Evolutionary conservation across 2,329 filamentous ascomycete species (phyloP).

Genomic region (Periconia sp.): DNA sequence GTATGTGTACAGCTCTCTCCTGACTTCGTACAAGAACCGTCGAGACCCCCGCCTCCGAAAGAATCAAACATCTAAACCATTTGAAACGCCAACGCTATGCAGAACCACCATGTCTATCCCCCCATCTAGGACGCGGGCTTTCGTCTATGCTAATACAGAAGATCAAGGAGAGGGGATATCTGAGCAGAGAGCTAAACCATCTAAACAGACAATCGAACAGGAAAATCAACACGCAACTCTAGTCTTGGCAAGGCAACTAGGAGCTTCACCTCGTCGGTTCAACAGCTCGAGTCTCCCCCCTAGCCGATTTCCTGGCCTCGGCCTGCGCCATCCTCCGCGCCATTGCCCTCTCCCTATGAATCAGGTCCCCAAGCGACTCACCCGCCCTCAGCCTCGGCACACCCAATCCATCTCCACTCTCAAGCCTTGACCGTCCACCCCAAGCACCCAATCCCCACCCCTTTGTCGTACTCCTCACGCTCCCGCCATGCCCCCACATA

Average conservation of each 20-base stretch:
- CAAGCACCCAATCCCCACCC: conserved; percentile 36
- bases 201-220: conserved; percentile 5
- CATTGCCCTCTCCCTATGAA: conserved; percentile 34
- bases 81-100: conserved; percentile 21
- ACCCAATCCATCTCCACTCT: conserved; percentile 22
- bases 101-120: conserved; percentile 4
- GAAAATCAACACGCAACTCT: too few relatives aligned
- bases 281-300: neutral
- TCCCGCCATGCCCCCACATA: conserved; percentile 69
- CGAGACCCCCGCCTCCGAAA: too few relatives aligned
- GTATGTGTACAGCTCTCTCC: too few relatives aligned
- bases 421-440: conserved; percentile 32
- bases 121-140: conserved; percentile 4
- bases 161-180: conserved; percentile 23
- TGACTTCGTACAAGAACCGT: too few relatives aligned
- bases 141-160: conserved; percentile 3
- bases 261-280: conserved; percentile 11
- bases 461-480: conserved; percentile 13
- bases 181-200: conserved; percentile 25
- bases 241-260: too few relatives aligned
- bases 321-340: conserved; percentile 35
- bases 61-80: too few relatives aligned
- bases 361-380: conserved; percentile 29
- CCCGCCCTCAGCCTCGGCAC: conserved; percentile 21
- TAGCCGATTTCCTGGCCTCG: conserved; percentile 17